These are phyloP conservation scores for Epicoccum sorghinum DNA, from an alignment of 2,329 filamentous ascomycete species.

Conservation along the genomic window DNA sequence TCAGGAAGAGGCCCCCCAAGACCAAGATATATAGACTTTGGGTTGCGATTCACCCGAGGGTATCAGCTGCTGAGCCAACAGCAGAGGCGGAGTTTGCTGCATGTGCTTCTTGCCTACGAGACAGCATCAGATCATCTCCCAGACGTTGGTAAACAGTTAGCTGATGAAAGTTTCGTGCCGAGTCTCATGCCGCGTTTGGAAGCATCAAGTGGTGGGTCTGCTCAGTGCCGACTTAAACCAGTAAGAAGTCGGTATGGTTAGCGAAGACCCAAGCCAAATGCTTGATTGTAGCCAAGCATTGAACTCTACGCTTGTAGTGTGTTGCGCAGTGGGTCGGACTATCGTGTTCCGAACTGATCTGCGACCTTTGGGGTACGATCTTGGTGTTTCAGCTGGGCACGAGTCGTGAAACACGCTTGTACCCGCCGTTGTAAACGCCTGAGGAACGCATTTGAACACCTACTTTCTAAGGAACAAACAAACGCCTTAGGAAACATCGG, in stretches of 20 bases:
- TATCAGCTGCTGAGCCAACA: background rate
- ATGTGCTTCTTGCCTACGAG: slow-evolving; percentile 10
- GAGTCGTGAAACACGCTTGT: slow-evolving; percentile 10
- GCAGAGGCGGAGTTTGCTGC: slow-evolving; percentile 15
- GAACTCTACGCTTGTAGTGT: slow-evolving; percentile 6
- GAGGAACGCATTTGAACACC: slow-evolving; percentile 9
- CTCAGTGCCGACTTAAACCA: background rate
- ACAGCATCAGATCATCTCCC: background rate
- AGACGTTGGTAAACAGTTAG: slow-evolving; percentile 2
- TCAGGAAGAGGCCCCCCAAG: slow-evolving; percentile 7
- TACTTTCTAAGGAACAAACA: background rate
- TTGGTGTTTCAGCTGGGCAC: slow-evolving; percentile 18
- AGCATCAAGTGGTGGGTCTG: slow-evolving; percentile 1
- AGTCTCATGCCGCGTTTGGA: slow-evolving; percentile 18
- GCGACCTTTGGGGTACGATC: slow-evolving; percentile 14
- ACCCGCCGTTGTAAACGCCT: slow-evolving; percentile 9
- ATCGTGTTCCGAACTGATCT: slow-evolving; percentile 11
- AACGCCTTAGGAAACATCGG: slow-evolving; percentile 13
- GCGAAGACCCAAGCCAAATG: background rate
- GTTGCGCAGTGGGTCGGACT: slow-evolving; percentile 9
- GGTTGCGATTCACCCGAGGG: background rate
- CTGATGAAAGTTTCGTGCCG: slow-evolving; percentile 9
- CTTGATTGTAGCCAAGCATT: slow-evolving; percentile 14
- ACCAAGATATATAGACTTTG: slow-evolving; percentile 17
- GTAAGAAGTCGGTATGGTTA: background rate